phyloP scores from a whole-genome alignment of 169 alveolate genomes.

The Eimeria tenella region DNA sequence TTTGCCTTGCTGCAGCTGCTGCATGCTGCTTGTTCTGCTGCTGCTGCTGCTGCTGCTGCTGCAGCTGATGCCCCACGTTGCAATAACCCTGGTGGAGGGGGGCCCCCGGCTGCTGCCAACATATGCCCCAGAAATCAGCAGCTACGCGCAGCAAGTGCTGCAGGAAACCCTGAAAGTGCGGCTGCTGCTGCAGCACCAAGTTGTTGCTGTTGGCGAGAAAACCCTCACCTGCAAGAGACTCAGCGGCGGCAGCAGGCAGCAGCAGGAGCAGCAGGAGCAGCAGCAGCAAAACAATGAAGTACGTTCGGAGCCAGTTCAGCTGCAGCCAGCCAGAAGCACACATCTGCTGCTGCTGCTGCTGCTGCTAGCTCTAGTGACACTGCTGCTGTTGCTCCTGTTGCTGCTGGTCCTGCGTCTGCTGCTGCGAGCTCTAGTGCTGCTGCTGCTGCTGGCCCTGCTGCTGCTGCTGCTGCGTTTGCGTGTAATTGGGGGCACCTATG shows the following conservation, averaged over 20 bases:
- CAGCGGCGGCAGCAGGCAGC: background rate
- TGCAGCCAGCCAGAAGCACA: too few relatives aligned
- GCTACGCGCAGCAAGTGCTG: constrained; percentile 55
- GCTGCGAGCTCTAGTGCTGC: background rate
- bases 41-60: background rate
- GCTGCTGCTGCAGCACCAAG: constrained; percentile 78
- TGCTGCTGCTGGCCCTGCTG: background rate
- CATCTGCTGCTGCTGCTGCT: too few relatives aligned
- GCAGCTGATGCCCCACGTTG: constrained; percentile 37
- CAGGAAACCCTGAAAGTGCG: constrained; percentile 71
- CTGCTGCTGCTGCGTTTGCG: too few relatives aligned
- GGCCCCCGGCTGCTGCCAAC: constrained; percentile 78
- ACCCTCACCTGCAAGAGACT: constrained; percentile 16
- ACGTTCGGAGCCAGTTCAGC: too few relatives aligned
- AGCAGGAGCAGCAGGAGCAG: background rate
- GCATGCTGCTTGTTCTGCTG: background rate
- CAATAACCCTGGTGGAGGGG: constrained; percentile 79
- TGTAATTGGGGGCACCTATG: background rate
- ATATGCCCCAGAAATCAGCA: constrained; percentile 76
- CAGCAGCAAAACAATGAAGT: background rate
- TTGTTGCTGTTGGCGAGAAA: constrained; percentile 57
- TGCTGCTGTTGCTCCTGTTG: too few relatives aligned
- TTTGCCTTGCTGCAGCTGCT: background rate
- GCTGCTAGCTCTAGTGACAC: too few relatives aligned
- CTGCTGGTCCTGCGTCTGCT: too few relatives aligned